A percentile compares a stretch with the other conserved stretches of the same genome.
phyloP scores from a whole-genome alignment of 345 rosid species.

The Hibiscus mutabilis region DNA sequence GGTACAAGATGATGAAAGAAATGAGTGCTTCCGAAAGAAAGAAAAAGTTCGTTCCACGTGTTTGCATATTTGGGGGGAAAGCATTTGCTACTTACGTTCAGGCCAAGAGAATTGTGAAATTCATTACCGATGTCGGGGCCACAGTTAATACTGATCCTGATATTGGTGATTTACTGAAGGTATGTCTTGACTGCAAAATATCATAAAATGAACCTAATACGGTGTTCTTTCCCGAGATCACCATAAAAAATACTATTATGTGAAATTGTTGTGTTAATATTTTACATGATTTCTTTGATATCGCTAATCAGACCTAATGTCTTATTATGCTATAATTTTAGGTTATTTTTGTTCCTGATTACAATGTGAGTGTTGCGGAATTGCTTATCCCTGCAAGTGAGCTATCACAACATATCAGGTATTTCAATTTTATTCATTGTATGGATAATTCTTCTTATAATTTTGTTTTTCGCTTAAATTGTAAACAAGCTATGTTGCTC shows the following conservation, averaged over 20 bases:
- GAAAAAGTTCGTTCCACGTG: slow-evolving; percentile 51
- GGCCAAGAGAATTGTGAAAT: too few relatives aligned
- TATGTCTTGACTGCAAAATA: slow-evolving; percentile 16
- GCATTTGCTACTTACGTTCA: slow-evolving; percentile 76
- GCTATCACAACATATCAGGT: slow-evolving; percentile 86
- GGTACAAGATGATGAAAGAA: slow-evolving; percentile 78
- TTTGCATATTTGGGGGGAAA: slow-evolving; percentile 78
- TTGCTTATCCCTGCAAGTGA: slow-evolving; percentile 82
- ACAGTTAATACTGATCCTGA: slow-evolving; percentile 61
- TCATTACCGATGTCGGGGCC: slow-evolving; percentile 64
- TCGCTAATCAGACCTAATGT: not conserved
- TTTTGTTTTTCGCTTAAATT: not conserved
- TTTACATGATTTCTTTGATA: not conserved
- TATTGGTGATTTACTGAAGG: slow-evolving; percentile 73
- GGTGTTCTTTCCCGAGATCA: not conserved
- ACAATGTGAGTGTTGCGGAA: slow-evolving; percentile 83
- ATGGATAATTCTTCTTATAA: slow-evolving; percentile 9
- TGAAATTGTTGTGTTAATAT: not conserved
- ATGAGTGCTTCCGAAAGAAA: slow-evolving; percentile 49
- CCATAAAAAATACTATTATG: not conserved
- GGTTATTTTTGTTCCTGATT: slow-evolving; percentile 78
- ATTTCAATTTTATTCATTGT: slow-evolving; percentile 14
- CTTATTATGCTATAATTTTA: slow-evolving; percentile 16
- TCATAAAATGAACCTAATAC: not conserved
- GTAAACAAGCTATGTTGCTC: not conserved